Conservation (phyloP, 73 alveolate species). For the Stentor roeselii region DNA sequence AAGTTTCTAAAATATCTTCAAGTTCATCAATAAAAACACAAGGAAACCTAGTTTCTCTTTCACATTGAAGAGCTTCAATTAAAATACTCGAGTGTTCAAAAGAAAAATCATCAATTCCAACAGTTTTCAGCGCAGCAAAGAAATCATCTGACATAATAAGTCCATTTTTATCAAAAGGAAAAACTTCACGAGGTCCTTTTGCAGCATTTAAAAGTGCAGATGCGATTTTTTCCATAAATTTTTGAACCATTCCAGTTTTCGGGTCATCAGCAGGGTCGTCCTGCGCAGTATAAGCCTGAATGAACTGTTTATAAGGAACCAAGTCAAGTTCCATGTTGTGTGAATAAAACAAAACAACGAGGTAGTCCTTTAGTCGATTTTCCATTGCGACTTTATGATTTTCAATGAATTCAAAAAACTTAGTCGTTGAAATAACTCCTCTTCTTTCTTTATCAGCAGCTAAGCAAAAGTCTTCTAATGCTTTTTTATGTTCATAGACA, state of each 20-base stretch:
- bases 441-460: background rate
- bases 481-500: background rate
- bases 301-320: constrained; percentile 4
- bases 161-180: background rate
- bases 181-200: background rate
- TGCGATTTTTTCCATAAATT: background rate
- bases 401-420: background rate
- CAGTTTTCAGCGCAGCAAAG: background rate
- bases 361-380: background rate
- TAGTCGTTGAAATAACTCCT: background rate
- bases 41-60: background rate
- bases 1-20: background rate
- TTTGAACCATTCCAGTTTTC: background rate
- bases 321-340: constrained; percentile 3
- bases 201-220: background rate
- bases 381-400: background rate
- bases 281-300: background rate
- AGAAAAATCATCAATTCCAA: background rate
- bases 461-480: background rate
- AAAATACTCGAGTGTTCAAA: background rate
- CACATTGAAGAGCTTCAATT: constrained; percentile 9
- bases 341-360: background rate
- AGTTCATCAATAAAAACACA: constrained; percentile 1
- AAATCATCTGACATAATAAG: background rate
- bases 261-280: background rate